A percentile compares a stretch with the other conserved stretches of the same genome.
Evolutionary conservation across 345 rosid genomes (phyloP).

Genomic region (Salix exigua): DNA sequence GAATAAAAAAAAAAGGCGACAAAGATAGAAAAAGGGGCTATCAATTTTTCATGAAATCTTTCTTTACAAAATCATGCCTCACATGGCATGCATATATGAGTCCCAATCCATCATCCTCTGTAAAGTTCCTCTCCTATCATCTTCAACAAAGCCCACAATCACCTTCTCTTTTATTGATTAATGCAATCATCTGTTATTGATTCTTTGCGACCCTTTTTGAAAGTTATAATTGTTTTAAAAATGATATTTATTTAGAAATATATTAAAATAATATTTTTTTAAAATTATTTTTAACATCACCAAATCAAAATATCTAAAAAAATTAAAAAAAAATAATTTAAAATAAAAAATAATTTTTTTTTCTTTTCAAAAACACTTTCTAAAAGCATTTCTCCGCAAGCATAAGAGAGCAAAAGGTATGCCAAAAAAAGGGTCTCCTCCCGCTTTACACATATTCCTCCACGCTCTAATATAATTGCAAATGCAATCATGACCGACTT

Average conservation of each 20-base stretch:
- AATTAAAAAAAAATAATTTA: too few species aligned
- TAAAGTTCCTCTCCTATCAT: not conserved
- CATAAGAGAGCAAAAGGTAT: constrained; percentile 9
- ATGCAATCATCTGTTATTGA: too few species aligned
- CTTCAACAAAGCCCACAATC: not conserved
- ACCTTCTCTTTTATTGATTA: not conserved
- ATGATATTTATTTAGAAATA: too few species aligned
- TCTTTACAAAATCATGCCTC: not conserved
- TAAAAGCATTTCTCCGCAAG: not conserved
- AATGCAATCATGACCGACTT: not conserved
- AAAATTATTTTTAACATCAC: too few species aligned
- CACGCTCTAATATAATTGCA: not conserved
- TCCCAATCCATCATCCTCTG: not conserved
- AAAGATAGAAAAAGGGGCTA: not conserved
- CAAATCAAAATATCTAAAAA: too few species aligned
- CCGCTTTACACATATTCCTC: constrained; percentile 1
- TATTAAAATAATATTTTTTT: too few species aligned
- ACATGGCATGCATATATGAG: not conserved
- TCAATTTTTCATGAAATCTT: not conserved
- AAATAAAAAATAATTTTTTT: too few species aligned
- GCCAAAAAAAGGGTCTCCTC: not conserved
- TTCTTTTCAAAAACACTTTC: too few species aligned
- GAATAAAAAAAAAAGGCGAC: not conserved
- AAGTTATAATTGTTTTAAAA: too few species aligned
- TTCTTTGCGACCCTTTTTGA: too few species aligned